Base-by-base conservation (phyloP, 148 eudicot species). In the Salicornia ramosissima region DNA sequence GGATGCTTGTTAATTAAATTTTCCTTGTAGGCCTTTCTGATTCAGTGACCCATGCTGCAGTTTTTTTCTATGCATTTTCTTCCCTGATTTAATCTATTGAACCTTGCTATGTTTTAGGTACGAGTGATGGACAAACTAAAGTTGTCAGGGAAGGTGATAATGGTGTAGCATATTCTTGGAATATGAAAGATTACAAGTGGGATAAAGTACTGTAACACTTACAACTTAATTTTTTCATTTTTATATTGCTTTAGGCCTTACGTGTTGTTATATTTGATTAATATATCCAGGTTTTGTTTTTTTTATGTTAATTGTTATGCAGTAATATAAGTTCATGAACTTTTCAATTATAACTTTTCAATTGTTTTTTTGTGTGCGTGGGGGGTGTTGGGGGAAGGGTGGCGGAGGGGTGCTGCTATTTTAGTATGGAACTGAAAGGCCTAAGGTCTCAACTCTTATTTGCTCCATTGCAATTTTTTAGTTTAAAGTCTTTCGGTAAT, bases 91-190 rank as follows among this genome's bases (percentile, higher is more conserved):
- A 71, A 70, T 28, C 53, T 50, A 45, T 70, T 39, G 1, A 49
- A 49, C 22, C 22, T 49, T 18, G 28, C 34, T 16, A 71, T 71
- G n/a, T 26, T 65, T 73, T 85, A 95, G 99, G 99, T 77, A 86
- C 86, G 24, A 89, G 76, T 71, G 90, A 91, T 75, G 99, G 99
- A 62, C 99, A 95, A 77, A 95, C 99, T 68, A 87, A 84, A 80
- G 71, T 95, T 72, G 87, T 95, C 49, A 82, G 99, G 75, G 99
- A 91, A 89, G 96, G 97, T 53, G 97, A 95, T 83, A 95, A 91
- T 82, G 99, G 99, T 63, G 89, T 95, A 56, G 99, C 99, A 33
- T 95, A 95, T 81, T 63, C 94, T 28, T 95, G 99, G 99, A 89
- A 89, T 78, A 70, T 84, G 86, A 87, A 56, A 73, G 96, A 95